Evolutionary conservation across 139 green algal genomes (phyloP).

Genomic region (Coelastrella sp.): DNA sequence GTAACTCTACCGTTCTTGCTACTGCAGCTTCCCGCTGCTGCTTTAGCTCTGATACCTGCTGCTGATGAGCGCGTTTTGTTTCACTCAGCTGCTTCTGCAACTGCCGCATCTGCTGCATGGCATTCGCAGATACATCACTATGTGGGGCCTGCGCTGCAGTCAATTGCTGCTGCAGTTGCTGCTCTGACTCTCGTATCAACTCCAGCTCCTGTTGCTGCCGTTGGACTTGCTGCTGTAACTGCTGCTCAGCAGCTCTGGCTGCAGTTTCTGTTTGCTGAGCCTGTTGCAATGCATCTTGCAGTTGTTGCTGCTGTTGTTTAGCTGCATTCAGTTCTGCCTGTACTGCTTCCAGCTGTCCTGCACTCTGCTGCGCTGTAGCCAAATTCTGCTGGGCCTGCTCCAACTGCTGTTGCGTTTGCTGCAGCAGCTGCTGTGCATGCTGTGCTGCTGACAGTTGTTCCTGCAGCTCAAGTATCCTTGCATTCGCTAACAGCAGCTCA

Average conservation of each 20-base stretch:
- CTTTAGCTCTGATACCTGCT: neutral
- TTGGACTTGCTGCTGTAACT: constrained; percentile 23
- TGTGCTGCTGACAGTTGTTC: neutral
- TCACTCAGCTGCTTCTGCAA: neutral
- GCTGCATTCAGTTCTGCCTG: neutral
- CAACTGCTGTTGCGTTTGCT: neutral
- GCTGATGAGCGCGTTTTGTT: neutral
- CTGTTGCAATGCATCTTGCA: neutral
- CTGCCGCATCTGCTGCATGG: neutral
- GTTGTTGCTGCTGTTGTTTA: constrained; percentile 12
- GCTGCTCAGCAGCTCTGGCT: constrained; percentile 6
- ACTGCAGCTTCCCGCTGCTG: neutral
- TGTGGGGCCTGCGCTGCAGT: neutral
- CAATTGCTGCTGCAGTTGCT: constrained; percentile 19
- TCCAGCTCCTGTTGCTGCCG: neutral
- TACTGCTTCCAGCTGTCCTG: neutral
- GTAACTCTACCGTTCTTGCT: neutral
- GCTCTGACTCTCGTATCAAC: neutral
- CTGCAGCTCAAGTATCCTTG: neutral
- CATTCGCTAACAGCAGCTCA: neutral
- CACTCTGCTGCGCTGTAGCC: neutral
- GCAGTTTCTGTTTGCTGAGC: neutral
- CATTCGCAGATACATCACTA: neutral
- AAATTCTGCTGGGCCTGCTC: constrained; percentile 1
- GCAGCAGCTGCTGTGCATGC: constrained; percentile 1